These are phyloP conservation scores for Ligustrum vulgare DNA, from an alignment of 257 asterid genomes.

Conservation along the genomic window DNA sequence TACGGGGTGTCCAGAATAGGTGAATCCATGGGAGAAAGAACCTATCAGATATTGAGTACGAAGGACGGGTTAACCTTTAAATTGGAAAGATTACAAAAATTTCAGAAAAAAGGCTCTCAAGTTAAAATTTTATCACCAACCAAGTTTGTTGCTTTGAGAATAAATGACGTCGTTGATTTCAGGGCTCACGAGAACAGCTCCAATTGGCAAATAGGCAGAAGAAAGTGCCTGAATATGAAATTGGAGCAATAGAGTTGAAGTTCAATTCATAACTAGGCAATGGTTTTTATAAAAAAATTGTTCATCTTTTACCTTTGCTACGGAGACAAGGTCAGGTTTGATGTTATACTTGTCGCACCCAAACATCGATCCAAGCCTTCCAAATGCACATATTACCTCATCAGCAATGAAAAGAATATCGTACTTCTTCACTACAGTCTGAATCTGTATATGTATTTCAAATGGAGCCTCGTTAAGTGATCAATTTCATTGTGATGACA, in stretches of 20 bases:
- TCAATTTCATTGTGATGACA: background rate
- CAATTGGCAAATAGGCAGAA: slow-evolving; percentile 93
- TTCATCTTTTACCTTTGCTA: slow-evolving; percentile 64
- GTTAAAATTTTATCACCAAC: slow-evolving; percentile 36
- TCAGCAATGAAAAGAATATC: slow-evolving; percentile 90
- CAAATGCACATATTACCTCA: slow-evolving; percentile 97
- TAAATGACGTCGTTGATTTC: slow-evolving; percentile 70
- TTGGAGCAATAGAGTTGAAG: slow-evolving; percentile 13
- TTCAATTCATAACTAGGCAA: background rate
- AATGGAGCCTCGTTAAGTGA: background rate
- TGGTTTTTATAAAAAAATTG: background rate
- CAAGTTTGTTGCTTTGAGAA: slow-evolving; percentile 90
- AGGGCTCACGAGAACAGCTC: slow-evolving; percentile 91
- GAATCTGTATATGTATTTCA: slow-evolving; percentile 53
- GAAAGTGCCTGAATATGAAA: slow-evolving; percentile 61
- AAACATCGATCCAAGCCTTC: slow-evolving; percentile 90
- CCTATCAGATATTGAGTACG: slow-evolving; percentile 38
- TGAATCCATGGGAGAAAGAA: slow-evolving; percentile 88
- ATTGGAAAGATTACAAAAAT: slow-evolving; percentile 1
- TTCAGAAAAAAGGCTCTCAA: too few species aligned
- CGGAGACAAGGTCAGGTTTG: slow-evolving; percentile 87
- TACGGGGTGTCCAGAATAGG: slow-evolving; percentile 97
- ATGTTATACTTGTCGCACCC: slow-evolving; percentile 90
- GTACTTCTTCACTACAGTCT: slow-evolving; percentile 75
- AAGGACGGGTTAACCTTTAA: background rate